Evolutionary conservation across 495 filamentous ascomycete species (phyloP), one percentile per base, ranked within the genome.

Genomic region (Lasiosphaeria hispida): DNA sequence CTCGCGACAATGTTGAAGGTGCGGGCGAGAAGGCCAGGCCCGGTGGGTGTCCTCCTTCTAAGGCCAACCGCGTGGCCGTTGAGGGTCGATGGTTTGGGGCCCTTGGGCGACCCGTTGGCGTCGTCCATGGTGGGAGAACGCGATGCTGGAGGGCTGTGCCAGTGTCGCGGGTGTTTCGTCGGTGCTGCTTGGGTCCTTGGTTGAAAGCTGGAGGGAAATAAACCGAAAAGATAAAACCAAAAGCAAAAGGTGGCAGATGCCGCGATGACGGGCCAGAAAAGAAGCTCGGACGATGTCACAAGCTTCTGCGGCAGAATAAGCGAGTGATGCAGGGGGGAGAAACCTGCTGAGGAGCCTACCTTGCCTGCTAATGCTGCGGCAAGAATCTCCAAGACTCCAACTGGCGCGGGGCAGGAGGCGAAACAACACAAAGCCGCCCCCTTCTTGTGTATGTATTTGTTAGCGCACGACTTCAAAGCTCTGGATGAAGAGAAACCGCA

Each of bases 1-100:
- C 89, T 84, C 8, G 85, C 81, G 34, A 85, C 60, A 23, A 84
- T 64, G 62, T 75, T 85, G 39, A 90, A 58, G 36, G 75, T 74
- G 70, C 85, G 63, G 17, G 79, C 63, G 63, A 81, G 55, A 57
- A 80, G 65, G 48, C 78, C 71, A 14, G 69, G 62, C 51, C 63
- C 62, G 56, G 77, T 58, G 55, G 71, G 59, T 6, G 10, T 18
- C 10, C 48, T 57, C 48, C 42, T 61, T 45, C 61, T 65, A 39
- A 67, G 62, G 19, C 64, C 37, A 43, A 65, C 55, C 1, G 62
- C 55, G 45, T 69, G 66, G 37, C 71, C 71, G 38, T 72, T 75
- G 48, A 68, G 57, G 10, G 58, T 15, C 1, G 59, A 44, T 36
- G 63, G 4, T 14, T 61, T 61, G 40, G 50, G 35, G 17, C 56